Evolutionary conservation across 2,329 filamentous ascomycete species (phyloP).

Genomic region (Onygena corvina): DNA sequence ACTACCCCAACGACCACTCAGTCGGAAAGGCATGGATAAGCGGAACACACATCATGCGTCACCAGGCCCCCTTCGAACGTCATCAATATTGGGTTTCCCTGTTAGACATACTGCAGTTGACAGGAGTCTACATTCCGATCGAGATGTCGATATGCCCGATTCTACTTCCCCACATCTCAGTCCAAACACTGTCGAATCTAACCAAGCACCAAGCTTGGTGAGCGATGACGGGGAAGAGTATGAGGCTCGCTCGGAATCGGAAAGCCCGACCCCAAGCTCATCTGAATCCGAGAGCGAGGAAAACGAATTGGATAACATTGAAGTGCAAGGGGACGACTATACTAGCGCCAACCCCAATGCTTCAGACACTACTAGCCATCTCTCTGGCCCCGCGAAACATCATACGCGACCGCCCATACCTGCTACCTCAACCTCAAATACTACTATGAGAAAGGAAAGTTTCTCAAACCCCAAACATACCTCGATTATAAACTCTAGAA

Average conservation of each 20-base stretch:
- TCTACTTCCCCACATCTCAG: conserved; percentile 45
- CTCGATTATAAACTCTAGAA: background rate
- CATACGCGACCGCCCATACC: conserved; percentile 21
- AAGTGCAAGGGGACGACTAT: conserved; percentile 37
- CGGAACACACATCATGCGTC: conserved; percentile 29
- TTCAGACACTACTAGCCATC: conserved; percentile 23
- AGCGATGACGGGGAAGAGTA: conserved; percentile 65
- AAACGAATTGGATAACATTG: conserved; percentile 33
- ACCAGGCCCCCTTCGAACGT: conserved; percentile 31
- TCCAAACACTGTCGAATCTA: conserved; percentile 57
- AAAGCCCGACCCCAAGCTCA: conserved; percentile 41
- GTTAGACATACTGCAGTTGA: conserved; percentile 11
- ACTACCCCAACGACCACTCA: conserved; percentile 40
- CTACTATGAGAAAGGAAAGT: conserved; percentile 22
- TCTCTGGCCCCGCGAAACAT: conserved; percentile 24
- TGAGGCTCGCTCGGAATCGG: conserved; percentile 54
- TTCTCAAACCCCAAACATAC: conserved; percentile 18
- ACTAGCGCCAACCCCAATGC: conserved; percentile 22
- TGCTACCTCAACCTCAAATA: conserved; percentile 23
- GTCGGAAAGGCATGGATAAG: conserved; percentile 45
- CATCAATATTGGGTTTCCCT: conserved; percentile 21
- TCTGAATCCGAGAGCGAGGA: conserved; percentile 45
- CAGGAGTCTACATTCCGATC: conserved; percentile 1
- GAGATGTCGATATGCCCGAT: conserved; percentile 38
- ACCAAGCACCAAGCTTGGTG: conserved; percentile 66